Percentiles rank a stretch among this genome's conserved stretches.
Evolutionary conservation across 176 grass and related monocot genomes (phyloP).

Genomic region (barley (Hordeum vulgare)): MorexV3_pseudomolecules_assembly NC_058522.1:510187933-510188432

Average conservation of each 20-base stretch:
- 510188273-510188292: constrained; percentile 70
- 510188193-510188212: constrained; percentile 33
- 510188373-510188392: constrained; percentile 50
- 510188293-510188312: constrained; percentile 62
- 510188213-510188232: constrained; percentile 29
- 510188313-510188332: constrained; percentile 52
- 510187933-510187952: neutral
- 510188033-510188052: neutral
- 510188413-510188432: constrained; percentile 61
- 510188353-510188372: constrained; percentile 62
- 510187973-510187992: neutral
- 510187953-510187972: neutral
- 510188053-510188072: neutral
- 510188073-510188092: neutral
- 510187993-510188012: neutral
- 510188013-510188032: neutral
- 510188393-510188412: constrained; percentile 58
- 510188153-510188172: neutral
- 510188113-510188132: neutral
- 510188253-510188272: constrained; percentile 21
- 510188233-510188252: constrained; percentile 63
- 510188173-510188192: neutral
- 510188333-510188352: constrained; percentile 64
- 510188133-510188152: neutral
- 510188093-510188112: neutral